Evolutionary conservation across 352 stramenopile genomes (phyloP).

Genomic region (Aphanomyces cochlioides): DNA sequence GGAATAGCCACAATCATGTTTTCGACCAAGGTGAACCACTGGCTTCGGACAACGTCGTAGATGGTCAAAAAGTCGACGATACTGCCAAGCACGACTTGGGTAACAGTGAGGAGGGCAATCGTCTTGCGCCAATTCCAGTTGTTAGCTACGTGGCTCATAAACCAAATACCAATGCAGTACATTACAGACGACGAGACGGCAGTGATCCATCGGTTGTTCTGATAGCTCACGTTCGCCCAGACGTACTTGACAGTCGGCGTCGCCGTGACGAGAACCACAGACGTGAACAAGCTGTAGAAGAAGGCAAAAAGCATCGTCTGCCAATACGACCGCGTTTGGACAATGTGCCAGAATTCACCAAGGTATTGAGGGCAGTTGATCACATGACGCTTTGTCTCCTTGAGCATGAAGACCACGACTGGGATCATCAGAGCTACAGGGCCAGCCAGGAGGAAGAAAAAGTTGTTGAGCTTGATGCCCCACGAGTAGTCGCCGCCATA

Average conservation of each 20-base stretch:
- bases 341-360: constrained; percentile 7
- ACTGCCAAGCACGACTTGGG: neutral
- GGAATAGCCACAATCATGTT: neutral
- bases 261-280: neutral
- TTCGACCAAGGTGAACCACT: neutral
- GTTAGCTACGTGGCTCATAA: neutral
- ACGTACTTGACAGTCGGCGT: constrained; percentile 2
- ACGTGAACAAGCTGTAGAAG: constrained; percentile 1
- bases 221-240: neutral
- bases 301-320: constrained; percentile 4
- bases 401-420: neutral
- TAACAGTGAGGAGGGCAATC: neutral
- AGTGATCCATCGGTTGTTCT: constrained; percentile 6
- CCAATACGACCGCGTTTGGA: neutral
- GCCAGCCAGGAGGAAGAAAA: neutral
- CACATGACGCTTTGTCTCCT: neutral
- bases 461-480: neutral
- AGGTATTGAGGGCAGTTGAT: constrained; percentile 16
- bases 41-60: constrained; percentile 5
- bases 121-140: neutral
- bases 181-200: neutral
- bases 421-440: neutral
- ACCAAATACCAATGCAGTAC: neutral
- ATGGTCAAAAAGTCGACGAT: constrained; percentile 6
- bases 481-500: constrained; percentile 16